Evolutionary conservation across 1,284 basidiomycete species (phyloP).

Genomic region (Trametes sp.): DNA sequence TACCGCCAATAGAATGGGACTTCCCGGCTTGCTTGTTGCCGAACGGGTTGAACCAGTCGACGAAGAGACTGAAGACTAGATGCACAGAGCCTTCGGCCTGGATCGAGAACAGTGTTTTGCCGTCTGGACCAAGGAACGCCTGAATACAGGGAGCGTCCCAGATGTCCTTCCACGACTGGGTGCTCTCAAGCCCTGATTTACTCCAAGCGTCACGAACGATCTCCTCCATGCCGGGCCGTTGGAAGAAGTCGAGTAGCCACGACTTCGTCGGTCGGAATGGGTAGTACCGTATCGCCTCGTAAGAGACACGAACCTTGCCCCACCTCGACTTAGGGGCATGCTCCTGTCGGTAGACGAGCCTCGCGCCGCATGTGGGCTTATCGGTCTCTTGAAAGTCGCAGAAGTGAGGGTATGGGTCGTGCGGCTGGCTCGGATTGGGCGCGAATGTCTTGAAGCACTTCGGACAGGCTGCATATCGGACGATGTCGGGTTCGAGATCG

Average conservation of each 20-base stretch:
- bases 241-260: not conserved
- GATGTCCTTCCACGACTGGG: slow-evolving; percentile 3
- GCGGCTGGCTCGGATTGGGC: not conserved
- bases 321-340: not conserved
- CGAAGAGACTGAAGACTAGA: slow-evolving; percentile 37
- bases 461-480: slow-evolving; percentile 16
- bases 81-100: slow-evolving; percentile 9
- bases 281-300: not conserved
- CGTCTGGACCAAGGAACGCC: slow-evolving; percentile 16
- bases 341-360: not conserved
- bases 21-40: slow-evolving; percentile 39
- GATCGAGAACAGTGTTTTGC: slow-evolving; percentile 9
- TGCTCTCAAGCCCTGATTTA: not conserved
- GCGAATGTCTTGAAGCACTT: slow-evolving; percentile 15
- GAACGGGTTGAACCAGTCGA: slow-evolving; percentile 42
- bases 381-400: slow-evolving; percentile 13
- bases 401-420: slow-evolving; percentile 1
- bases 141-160: slow-evolving; percentile 2
- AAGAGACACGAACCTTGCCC: not conserved
- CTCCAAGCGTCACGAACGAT: not conserved
- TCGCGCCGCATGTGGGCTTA: not conserved
- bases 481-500: slow-evolving; percentile 9
- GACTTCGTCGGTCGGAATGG: not conserved
- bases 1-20: slow-evolving; percentile 29
- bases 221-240: not conserved